Percentiles rank a stretch among this genome's conserved stretches.
phyloP scores from a whole-genome alignment of 2,329 filamentous ascomycete species.

The Fusarium tricinctum region DNA sequence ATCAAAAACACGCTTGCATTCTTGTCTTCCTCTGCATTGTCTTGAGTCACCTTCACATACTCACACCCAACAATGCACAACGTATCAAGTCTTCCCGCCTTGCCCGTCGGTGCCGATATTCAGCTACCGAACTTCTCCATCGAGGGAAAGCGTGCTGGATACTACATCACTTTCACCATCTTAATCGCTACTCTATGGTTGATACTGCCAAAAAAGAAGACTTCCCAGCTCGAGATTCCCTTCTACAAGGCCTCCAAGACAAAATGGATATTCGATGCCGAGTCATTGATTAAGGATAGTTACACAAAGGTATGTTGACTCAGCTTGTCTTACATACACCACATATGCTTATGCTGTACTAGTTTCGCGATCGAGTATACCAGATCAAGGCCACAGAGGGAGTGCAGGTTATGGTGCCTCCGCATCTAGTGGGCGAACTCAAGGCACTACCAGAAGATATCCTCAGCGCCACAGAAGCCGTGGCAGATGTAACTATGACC shows the following conservation, averaged over 20 bases:
- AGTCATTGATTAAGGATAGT: slow-evolving; percentile 62
- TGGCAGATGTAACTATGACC: slow-evolving; percentile 59
- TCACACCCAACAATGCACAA: slow-evolving; percentile 43
- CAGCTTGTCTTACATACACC: background rate
- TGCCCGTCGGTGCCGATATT: slow-evolving; percentile 33
- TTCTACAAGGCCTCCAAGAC: slow-evolving; percentile 64
- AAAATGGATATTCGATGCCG: slow-evolving; percentile 67
- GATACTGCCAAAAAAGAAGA: slow-evolving; percentile 54
- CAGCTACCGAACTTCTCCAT: slow-evolving; percentile 42
- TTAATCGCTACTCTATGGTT: slow-evolving; percentile 57
- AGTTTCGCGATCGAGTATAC: slow-evolving; percentile 65
- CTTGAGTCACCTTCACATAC: slow-evolving; percentile 5
- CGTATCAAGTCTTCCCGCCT: slow-evolving; percentile 38
- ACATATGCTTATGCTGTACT: slow-evolving; percentile 36
- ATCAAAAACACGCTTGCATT: slow-evolving; percentile 20
- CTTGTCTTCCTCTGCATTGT: slow-evolving; percentile 6
- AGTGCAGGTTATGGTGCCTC: slow-evolving; percentile 62
- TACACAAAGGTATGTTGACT: slow-evolving; percentile 60
- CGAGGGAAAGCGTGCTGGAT: slow-evolving; percentile 55
- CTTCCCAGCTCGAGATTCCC: slow-evolving; percentile 56
- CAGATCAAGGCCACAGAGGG: slow-evolving; percentile 67
- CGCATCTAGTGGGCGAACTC: slow-evolving; percentile 61
- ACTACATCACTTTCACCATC: slow-evolving; percentile 58
- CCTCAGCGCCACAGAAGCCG: slow-evolving; percentile 63
- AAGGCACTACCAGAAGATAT: slow-evolving; percentile 64